Percentiles rank a stretch among this genome's conserved stretches.
Evolutionary conservation across 768 basidiomycete species (phyloP).

Genomic region (Pulveroboletus sp.): DNA sequence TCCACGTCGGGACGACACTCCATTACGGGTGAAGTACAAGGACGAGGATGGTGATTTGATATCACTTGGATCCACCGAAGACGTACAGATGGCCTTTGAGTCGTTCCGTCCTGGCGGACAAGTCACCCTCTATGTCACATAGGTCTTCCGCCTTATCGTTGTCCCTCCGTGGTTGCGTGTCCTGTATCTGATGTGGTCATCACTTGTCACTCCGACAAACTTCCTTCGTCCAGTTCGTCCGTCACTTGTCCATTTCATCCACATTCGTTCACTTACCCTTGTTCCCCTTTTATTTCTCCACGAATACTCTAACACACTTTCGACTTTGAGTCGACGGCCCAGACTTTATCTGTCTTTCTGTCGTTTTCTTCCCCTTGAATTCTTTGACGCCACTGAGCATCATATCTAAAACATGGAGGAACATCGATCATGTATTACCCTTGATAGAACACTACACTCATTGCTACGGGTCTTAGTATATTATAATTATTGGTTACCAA

Average conservation of each 20-base stretch:
- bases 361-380: constrained; percentile 12
- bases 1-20: constrained; percentile 71
- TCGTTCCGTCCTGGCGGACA: constrained; percentile 73
- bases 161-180: not conserved
- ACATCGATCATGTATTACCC: constrained; percentile 33
- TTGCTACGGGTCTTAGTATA: constrained; percentile 30
- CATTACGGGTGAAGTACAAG: constrained; percentile 79
- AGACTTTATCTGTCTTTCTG: constrained; percentile 5
- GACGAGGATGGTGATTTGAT: constrained; percentile 94
- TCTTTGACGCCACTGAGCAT: constrained; percentile 18
- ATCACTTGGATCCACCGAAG: constrained; percentile 83
- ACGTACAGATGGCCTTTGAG: constrained; percentile 93
- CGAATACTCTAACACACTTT: constrained; percentile 18
- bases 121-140: constrained; percentile 77
- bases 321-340: not conserved
- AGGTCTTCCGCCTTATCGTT: constrained; percentile 22
- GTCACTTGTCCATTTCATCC: constrained; percentile 10
- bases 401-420: constrained; percentile 33
- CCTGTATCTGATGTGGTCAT: constrained; percentile 9
- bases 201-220: not conserved
- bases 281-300: constrained; percentile 3
- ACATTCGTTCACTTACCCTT: constrained; percentile 22
- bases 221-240: constrained; percentile 10
- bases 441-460: constrained; percentile 35
- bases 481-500: constrained; percentile 22